Base-by-base conservation (phyloP, 2,329 filamentous ascomycete genomes). In the Ustilaginoidea virens region DNA sequence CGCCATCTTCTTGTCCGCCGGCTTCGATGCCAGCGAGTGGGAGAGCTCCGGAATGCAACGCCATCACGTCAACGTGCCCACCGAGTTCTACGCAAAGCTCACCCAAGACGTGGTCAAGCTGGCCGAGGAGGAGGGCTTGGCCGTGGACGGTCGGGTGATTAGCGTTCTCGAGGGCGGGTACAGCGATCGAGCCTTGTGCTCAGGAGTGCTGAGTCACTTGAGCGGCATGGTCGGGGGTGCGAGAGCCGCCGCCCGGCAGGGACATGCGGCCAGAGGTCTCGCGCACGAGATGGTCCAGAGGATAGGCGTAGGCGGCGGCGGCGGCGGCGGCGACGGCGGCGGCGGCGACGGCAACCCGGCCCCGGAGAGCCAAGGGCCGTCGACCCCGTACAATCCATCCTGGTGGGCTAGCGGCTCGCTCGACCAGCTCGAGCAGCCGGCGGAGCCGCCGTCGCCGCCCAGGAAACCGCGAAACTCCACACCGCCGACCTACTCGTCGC, bases 81-180 rank as follows among this genome's bases (percentile, higher is more conserved):
- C 87, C 0, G 82, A 87, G 30, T 98, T 98, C 49, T 98, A 96
- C 47, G 90, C 90, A 27, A 74, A 80, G 2, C 79, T 98, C 38
- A 87, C 87, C 0, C 69, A 75, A 25, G 90, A 98, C 45, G 70
- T 94, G 3, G 76, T 92, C 10, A 73, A 68, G 27, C 60, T 98
- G 34, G 80, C 92, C 0, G 68, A 80, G 23, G 85, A 94, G 48
- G 74, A 81, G 41, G 80, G 68, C 2, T 69, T 81, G 2, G 67
- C 69, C 17, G 80, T 82, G 2, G 78, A 92, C 16, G 87, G 87
- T 3, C 69, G 90, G 25, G 66, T 96, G 14, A 77, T 98, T 45
- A 96, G 87, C 49, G 85, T 96, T 3, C 65, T 98, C 14, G 90
- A 98, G 53, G 90, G 90, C 18, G 90, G 90, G 1, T 98, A 98